Evolutionary conservation across 495 filamentous ascomycete genomes (phyloP), one percentile per base, ranked within the genome.

Genomic region (Penicillium steckii): DNA sequence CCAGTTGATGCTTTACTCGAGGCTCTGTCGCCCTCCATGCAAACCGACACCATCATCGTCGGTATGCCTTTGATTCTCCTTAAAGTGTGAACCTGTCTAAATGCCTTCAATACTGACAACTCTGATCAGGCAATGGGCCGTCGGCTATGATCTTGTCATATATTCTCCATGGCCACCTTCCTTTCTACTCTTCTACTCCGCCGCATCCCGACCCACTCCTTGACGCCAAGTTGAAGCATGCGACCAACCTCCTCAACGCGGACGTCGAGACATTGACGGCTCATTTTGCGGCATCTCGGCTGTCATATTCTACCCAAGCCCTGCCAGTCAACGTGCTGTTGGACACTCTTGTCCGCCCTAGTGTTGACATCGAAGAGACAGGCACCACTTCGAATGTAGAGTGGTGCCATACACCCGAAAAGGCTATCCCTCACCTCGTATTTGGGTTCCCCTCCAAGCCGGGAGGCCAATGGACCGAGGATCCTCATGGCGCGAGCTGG

Each of bases 61-160:
- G 74, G 74, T 76, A 74, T 54, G 71, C 13, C 22, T 37, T 9
- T 18, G 9, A 7, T 25, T 8, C 23, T 26, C 21, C 12, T n/a
- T 38, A 5, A 27, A 25, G 25, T 15, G 4, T 10, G 26, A 17
- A 19, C 21, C 18, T 68, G 52, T 50, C 51, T 56, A 56, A 62
- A 23, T 25, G 30, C 13, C 25, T 42, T 29, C 25, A 9, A 43
- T 41, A 40, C 55, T 57, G 24, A 58, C 29, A 23, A 19, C 8
- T 8, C 25, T 25, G n/a, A 22, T 33, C 47, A 78, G 85, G 85
- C 48, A 85, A 85, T 58, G 85, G 85, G 27, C 85, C 85, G 44
- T 80, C 85, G 26, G 80, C 85, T 52, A 77, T 88, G 63, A 81
- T 86, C 61, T 74, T 88, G 21, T 85, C 82, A 47, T 88, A 80